These are phyloP conservation scores for Sergeia podlipaevii DNA, from an alignment of 208 protist genomes.

Conservation along the genomic window DNA sequence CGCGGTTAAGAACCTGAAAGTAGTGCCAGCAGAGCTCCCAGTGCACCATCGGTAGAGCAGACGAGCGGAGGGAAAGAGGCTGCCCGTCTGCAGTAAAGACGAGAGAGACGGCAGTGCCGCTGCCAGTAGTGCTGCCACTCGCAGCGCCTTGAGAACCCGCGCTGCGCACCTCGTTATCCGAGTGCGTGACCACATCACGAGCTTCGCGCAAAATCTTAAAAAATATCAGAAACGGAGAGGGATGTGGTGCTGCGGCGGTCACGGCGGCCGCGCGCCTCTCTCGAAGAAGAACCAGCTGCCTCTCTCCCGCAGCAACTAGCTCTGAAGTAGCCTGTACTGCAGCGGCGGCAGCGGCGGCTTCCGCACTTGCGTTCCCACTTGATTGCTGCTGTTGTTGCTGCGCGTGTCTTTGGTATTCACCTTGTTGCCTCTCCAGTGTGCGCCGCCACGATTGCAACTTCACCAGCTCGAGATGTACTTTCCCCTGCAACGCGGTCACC, in stretches of 20 bases:
- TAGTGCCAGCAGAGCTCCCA: conserved; percentile 75
- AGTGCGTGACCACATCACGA: conserved; percentile 44
- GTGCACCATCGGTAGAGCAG: conserved; percentile 70
- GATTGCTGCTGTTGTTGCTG: neutral
- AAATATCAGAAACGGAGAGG: conserved; percentile 69
- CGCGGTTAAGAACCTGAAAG: conserved; percentile 76
- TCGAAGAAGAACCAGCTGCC: no score
- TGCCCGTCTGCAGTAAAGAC: no score
- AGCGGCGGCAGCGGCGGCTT: no score
- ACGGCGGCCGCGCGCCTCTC: neutral
- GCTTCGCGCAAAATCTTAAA: conserved; percentile 72
- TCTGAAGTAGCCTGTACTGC: no score
- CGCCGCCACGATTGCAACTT: neutral
- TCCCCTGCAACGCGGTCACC: conserved; percentile 13
- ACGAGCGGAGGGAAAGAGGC: no score
- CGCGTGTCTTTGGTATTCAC: no score
- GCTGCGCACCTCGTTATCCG: conserved; percentile 8
- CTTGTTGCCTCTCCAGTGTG: neutral
- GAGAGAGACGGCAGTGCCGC: no score
- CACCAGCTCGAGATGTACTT: conserved; percentile 14
- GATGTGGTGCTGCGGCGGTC: conserved; percentile 35
- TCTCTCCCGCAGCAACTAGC: no score
- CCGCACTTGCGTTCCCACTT: no score
- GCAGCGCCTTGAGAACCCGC: no score
- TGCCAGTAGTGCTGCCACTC: no score